Conservation (phyloP, 2,329 filamentous ascomycete species). For the Penicillium psychrosexuale region DNA sequence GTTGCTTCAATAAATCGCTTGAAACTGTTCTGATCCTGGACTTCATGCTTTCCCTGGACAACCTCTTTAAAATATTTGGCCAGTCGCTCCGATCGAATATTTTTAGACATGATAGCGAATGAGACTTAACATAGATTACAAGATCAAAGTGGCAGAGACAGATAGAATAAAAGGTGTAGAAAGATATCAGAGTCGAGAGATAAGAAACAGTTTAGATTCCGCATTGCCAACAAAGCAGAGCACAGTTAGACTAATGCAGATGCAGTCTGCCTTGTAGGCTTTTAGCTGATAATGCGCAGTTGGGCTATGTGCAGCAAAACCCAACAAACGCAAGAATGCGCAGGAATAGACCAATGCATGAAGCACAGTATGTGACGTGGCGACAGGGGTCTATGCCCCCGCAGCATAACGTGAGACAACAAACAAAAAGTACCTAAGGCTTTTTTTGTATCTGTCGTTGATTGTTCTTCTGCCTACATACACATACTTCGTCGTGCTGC, state of each 20-base stretch:
- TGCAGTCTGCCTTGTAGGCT: neutral
- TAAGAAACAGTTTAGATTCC: neutral
- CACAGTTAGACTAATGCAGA: neutral
- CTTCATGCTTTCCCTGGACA: conserved; percentile 37
- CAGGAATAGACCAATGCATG: neutral
- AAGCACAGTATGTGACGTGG: neutral
- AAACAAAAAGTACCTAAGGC: neutral
- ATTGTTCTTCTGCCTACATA: neutral
- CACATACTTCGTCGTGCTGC: neutral
- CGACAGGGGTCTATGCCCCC: neutral
- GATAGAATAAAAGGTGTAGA: neutral
- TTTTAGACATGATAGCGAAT: conserved; percentile 12
- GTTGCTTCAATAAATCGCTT: conserved; percentile 52
- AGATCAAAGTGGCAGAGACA: neutral
- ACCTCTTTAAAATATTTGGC: conserved; percentile 42
- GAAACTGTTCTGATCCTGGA: conserved; percentile 41
- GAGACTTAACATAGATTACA: neutral
- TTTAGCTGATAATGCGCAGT: neutral
- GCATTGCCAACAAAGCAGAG: neutral
- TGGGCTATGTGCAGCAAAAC: neutral
- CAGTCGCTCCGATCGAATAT: conserved; percentile 27
- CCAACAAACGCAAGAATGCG: neutral
- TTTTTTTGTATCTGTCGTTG: too few relatives aligned
- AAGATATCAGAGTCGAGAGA: neutral
- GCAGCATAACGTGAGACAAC: neutral